phyloP scores from a whole-genome alignment of 2,329 filamentous ascomycete genomes.

The Xylariaceae sp. region DNA sequence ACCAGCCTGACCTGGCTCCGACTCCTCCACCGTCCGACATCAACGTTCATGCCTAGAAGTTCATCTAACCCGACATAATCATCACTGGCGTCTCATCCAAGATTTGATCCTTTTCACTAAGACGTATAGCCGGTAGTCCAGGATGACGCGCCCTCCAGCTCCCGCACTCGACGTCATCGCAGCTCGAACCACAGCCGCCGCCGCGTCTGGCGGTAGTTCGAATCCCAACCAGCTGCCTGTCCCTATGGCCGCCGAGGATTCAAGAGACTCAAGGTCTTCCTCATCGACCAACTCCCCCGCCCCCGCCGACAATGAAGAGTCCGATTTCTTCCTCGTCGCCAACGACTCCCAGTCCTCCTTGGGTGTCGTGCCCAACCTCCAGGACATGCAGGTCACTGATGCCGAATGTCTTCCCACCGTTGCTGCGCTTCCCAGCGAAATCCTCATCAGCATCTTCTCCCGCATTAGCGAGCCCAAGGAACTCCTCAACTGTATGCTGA shows the following conservation, averaged over 20 bases:
- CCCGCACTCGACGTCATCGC: slow-evolving; percentile 42
- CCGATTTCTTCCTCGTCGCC: slow-evolving; percentile 85
- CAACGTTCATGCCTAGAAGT: slow-evolving; percentile 7
- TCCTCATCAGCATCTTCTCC: slow-evolving; percentile 90
- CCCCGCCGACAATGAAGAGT: slow-evolving; percentile 84
- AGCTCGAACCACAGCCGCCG: slow-evolving; percentile 26
- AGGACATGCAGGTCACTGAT: slow-evolving; percentile 73
- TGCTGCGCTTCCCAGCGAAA: slow-evolving; percentile 86
- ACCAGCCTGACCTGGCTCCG: slow-evolving; percentile 2
- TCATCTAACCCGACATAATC: slow-evolving; percentile 9
- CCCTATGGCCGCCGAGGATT: slow-evolving; percentile 42
- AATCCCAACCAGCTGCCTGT: slow-evolving; percentile 19
- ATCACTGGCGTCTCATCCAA: background rate
- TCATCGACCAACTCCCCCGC: slow-evolving; percentile 78
- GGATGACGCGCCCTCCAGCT: slow-evolving; percentile 36
- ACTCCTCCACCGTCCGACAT: background rate
- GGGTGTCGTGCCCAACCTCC: slow-evolving; percentile 73
- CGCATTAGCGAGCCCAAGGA: slow-evolving; percentile 79
- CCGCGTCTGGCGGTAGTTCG: slow-evolving; percentile 7
- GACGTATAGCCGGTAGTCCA: background rate
- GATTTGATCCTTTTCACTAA: background rate
- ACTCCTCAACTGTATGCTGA: slow-evolving; percentile 86
- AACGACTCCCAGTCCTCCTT: slow-evolving; percentile 95
- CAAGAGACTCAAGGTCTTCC: slow-evolving; percentile 61
- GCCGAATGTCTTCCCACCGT: slow-evolving; percentile 77